Base-by-base conservation (phyloP, 148 eudicot genomes). In the Silene latifolia region DNA sequence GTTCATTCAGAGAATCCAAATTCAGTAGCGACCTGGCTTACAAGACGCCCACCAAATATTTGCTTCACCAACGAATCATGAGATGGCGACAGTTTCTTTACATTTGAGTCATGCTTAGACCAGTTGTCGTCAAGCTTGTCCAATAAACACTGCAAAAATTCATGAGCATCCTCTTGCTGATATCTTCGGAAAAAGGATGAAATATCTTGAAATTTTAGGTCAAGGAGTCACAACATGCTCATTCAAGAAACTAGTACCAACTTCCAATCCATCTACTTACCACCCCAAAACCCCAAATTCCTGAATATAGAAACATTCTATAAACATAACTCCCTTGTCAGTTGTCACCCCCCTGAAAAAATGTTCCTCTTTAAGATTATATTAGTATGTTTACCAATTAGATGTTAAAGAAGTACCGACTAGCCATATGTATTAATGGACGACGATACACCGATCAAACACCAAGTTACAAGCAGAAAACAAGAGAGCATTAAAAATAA, bases 151-250 rank as follows among this genome's bases (percentile, higher is more conserved):
- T 88, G 97, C 73, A 94, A 80, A 82, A 89, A 90, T 73, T 91
- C 97, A 78, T 94, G 98, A 57, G 98, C 98, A 88, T 94, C 98
- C 78, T 94, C 98, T 80, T 94, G 98, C 79, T 90, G 91, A 76
- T 75, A 87, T 80, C 91, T 85, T 53, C 69, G 87, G 32, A 94
- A 94, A 74, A 46, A 63, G 15, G 90, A 87, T 27, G 97, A 91
- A 71, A 94, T 79, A 67, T 90, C 98, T 94, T 74, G 32, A 19
- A 67, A 67, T 25, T 75, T 77, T 56, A 32, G 14, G 95, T 94
- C 80, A 94, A 94, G 88, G 76, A 32, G 75, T 74, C 69, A 69
- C 85, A 84, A 74, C 62, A 24, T 48, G 56, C 13, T 9, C 4
- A 4, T 51, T 51, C 56, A 51, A 51, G 56, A 7, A 51, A 51